Percentiles rank a stretch among this genome's conserved stretches.
Evolutionary conservation across 108 stramenopile species (phyloP).

Genomic region (Aureococcus anophagefferens): DNA sequence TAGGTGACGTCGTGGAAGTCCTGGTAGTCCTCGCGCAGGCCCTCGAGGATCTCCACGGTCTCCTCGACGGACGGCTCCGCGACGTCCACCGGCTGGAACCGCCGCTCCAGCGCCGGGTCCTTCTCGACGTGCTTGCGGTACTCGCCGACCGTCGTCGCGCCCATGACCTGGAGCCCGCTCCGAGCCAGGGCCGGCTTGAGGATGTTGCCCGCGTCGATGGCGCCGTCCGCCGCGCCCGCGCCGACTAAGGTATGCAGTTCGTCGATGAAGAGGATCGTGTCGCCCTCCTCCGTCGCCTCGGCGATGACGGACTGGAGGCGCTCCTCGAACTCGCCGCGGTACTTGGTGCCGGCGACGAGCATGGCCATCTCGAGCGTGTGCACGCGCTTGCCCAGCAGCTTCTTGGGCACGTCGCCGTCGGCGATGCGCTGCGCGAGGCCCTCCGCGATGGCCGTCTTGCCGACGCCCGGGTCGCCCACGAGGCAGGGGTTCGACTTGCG

Average conservation of each 20-base stretch:
- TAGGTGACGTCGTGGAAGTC: conserved; percentile 60
- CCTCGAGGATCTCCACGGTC: conserved; percentile 61
- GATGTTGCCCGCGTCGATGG: conserved; percentile 81
- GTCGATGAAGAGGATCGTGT: conserved; percentile 73
- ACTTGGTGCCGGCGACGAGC: conserved; percentile 76
- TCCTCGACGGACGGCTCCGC: conserved; percentile 68
- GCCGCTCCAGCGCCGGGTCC: conserved; percentile 75
- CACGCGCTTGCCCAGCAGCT: conserved; percentile 56
- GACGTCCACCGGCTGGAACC: conserved; percentile 70
- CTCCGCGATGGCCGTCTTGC: conserved; percentile 75
- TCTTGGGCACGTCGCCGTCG: conserved; percentile 58
- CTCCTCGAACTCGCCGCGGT: conserved; percentile 75
- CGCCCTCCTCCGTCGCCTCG: conserved; percentile 62
- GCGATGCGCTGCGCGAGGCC: conserved; percentile 69
- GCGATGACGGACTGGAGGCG: conserved; percentile 64
- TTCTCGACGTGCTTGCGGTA: conserved; percentile 84
- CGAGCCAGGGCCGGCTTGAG: conserved; percentile 78
- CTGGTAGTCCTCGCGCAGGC: conserved; percentile 59
- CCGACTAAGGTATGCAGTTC: conserved; percentile 70
- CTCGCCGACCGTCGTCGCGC: conserved; percentile 78
- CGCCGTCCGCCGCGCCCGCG: conserved; percentile 71
- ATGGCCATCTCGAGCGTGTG: conserved; percentile 62
- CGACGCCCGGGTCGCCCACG: conserved; percentile 58
- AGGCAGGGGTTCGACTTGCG: conserved; percentile 70
- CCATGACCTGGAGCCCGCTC: conserved; percentile 69